Conservation (phyloP, 805 yeast genomes). For the Lipomyces japonicus region DNA sequence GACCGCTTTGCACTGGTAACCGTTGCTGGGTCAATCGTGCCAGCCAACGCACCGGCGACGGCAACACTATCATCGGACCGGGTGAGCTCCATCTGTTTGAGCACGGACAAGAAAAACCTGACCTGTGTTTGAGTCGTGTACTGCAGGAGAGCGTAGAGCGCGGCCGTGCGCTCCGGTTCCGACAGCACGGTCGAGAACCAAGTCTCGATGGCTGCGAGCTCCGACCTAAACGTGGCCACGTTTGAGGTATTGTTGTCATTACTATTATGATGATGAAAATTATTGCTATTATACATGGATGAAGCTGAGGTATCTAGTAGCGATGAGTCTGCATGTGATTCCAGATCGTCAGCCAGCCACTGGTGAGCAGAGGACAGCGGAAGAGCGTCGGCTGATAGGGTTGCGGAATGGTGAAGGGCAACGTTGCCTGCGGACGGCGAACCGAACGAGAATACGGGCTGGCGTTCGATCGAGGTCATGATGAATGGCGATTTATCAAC, state of each 20-base stretch:
- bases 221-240: slow-evolving; percentile 36
- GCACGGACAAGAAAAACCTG: slow-evolving; percentile 36
- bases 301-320: slow-evolving; percentile 36
- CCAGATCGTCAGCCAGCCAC: slow-evolving; percentile 37
- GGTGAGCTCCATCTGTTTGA: slow-evolving; percentile 34
- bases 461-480: too few species aligned
- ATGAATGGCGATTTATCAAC: too few species aligned
- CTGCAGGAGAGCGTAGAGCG: slow-evolving; percentile 39
- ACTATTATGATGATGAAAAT: slow-evolving; percentile 28
- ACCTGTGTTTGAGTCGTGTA: slow-evolving; percentile 38
- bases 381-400: neutral
- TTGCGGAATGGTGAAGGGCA: too few species aligned
- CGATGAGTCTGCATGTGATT: slow-evolving; percentile 34
- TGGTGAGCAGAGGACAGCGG: too few species aligned
- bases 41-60: neutral
- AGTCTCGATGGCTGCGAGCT: slow-evolving; percentile 39
- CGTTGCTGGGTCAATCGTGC: neutral
- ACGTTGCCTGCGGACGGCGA: too few species aligned
- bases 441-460: too few species aligned
- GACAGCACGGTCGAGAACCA: slow-evolving; percentile 41
- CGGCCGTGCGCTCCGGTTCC: slow-evolving; percentile 40
- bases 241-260: slow-evolving; percentile 36
- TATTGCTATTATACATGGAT: slow-evolving; percentile 8
- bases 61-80: slow-evolving; percentile 29
- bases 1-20: neutral